Evolutionary conservation across 139 green algal genomes (phyloP), one percentile per base, ranked within the genome.

Genomic region (Coelastrella sp.): DNA sequence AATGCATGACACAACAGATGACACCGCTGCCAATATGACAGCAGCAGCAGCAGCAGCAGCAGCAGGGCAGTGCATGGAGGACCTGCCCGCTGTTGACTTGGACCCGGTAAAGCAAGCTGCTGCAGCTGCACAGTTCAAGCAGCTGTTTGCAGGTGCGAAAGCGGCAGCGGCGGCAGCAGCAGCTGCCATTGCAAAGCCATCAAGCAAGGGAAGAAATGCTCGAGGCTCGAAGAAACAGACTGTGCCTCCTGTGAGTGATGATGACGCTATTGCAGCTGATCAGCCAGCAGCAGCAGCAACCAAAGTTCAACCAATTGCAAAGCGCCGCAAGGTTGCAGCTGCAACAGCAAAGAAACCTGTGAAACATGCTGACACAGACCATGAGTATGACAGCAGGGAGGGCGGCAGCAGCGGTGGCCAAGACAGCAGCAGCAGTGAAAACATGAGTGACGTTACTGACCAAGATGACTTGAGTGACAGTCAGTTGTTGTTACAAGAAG

Each of bases 381-480:
- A 66, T 11, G 21, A 30, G 57, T 17, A 30, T 9, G 59, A 5
- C 8, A 41, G 25, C 2, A 41, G 32, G 34, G 2, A 7, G 30
- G 71, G 75, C 75, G 71, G 75, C 75, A 71, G 73, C 73, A 66
- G 66, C 43, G 66, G 66, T n/a, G 35, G 66, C 35, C 8, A 27
- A 17, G 43, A 27, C 35, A 25, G 69, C 69, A 79, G 40, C 40
- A 59, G 6, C 69, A 79, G 69, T 62, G 69, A 62, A 25, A 34
- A 35, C 34, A 38, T 79, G 41, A 53, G 17, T 57, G 48, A 57
- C 17, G 48, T 23, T 57, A 15, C 13, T 57, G 48, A 57, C 17
- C 48, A 57, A 11, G 2, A 57, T 57, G 48, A n/a, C n/a, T n/a
- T n/a, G n/a, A n/a, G n/a, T n/a, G n/a, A n/a, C n/a, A n/a, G n/a